Evolutionary conservation across 2,329 filamentous ascomycete species (phyloP), one percentile per base, ranked within the genome.

Genomic region (Aspergillus uvarum): DNA sequence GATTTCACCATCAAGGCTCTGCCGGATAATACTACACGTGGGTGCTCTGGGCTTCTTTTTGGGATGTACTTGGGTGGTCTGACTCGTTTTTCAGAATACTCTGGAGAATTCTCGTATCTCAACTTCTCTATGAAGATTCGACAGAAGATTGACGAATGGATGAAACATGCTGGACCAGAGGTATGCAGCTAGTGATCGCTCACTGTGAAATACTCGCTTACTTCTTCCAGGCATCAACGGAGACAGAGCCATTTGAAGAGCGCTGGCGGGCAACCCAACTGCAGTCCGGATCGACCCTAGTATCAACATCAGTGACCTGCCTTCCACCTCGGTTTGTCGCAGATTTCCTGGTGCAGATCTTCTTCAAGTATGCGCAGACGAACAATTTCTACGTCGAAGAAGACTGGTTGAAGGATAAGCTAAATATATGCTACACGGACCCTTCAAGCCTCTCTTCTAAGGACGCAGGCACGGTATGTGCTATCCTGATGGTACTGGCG

Each of bases 301-400:
- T 79, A 16, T 73, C 72, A 5, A 69, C 72, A 22, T 73, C 75
- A 6, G 71, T 77, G 38, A 74, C 75, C 3, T 76, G 74, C 64
- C 68, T 79, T 19, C 77, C 77, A 5, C 77, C 77, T 5, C 76
- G 74, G n/a, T 78, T 77, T 61, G 76, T 79, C 11, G 75, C 77
- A 19, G 72, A 78, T 26, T 79, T 79, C 51, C 67, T 79, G 19
- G 70, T 77, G 16, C 74, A 78, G 47, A 74, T 76, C 26, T 79
- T 79, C 61, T 79, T 78, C 65, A 79, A 77, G 57, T 77, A 78
- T 63, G 77, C 76, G 12, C 72, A 75, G 51, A 79, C 75, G 7
- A 77, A 78, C 52, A 79, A 79, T 59, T 80, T 76, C 54, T 80
- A 77, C 52, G 72, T 79, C 3, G 77, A 79, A 63, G 73, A 75